Conservation (phyloP, 495 filamentous ascomycete species). For the Lophiostoma macrostomum region DNA sequence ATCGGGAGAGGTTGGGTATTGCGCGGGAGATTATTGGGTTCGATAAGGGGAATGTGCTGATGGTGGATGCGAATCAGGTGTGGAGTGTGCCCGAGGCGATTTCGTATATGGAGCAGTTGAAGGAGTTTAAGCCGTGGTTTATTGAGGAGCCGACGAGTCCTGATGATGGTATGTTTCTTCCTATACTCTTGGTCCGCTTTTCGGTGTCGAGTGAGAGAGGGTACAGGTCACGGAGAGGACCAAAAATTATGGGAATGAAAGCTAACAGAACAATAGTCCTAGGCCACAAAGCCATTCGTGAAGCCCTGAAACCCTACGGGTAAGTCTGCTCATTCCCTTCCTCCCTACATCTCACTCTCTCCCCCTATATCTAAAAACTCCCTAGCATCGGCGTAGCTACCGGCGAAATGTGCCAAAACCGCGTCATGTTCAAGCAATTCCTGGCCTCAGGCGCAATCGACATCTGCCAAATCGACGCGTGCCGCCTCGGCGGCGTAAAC, state of each 20-base stretch:
- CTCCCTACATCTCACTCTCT: no score
- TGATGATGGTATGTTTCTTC: constrained; percentile 55
- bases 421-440: constrained; percentile 91
- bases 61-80: constrained; percentile 95
- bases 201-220: no score
- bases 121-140: constrained; percentile 90
- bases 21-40: constrained; percentile 82
- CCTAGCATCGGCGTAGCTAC: constrained; percentile 87
- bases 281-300: constrained; percentile 78
- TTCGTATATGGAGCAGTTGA: constrained; percentile 77
- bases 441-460: constrained; percentile 76
- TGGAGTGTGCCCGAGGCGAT: constrained; percentile 93
- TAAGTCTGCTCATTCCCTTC: no score
- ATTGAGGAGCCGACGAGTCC: constrained; percentile 96
- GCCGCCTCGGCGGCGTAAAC: constrained; percentile 86
- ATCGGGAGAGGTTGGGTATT: constrained; percentile 65
- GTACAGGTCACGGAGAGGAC: no score
- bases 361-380: no score
- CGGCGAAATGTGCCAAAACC: constrained; percentile 96
- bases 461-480: constrained; percentile 88
- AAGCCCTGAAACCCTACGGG: constrained; percentile 69
- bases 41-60: constrained; percentile 80
- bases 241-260: no score
- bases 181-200: background rate
- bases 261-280: constrained; percentile 52